These are phyloP conservation scores for Ceratocystis cubensis DNA, from an alignment of 2,329 filamentous ascomycete species.

Conservation along the genomic window DNA sequence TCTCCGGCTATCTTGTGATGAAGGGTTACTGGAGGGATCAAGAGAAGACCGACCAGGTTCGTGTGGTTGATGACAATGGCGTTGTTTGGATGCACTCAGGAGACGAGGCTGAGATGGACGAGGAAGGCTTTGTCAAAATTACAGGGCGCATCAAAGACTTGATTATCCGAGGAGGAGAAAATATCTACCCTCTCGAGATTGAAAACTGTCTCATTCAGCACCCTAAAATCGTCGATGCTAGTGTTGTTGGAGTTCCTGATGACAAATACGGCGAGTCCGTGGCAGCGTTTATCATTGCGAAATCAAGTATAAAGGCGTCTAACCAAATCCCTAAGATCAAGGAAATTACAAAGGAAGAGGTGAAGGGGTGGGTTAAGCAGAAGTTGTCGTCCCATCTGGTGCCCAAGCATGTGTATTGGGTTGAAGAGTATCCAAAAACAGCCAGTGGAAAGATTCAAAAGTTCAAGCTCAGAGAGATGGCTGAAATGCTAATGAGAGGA, in stretches of 20 bases:
- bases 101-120: constrained; percentile 79
- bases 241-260: constrained; percentile 74
- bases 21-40: constrained; percentile 77
- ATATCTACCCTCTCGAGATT: constrained; percentile 86
- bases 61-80: constrained; percentile 32
- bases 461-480: constrained; percentile 66
- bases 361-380: constrained; percentile 59
- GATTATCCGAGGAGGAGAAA: constrained; percentile 90
- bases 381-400: constrained; percentile 63
- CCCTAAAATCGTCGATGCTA: constrained; percentile 57
- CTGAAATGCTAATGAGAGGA: constrained; percentile 27
- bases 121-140: constrained; percentile 71
- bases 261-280: constrained; percentile 76
- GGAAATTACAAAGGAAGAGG: constrained; percentile 32
- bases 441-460: constrained; percentile 96
- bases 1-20: constrained; percentile 80
- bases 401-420: constrained; percentile 82
- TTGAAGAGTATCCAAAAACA: constrained; percentile 79
- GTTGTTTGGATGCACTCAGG: constrained; percentile 81
- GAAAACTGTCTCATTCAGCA: constrained; percentile 77
- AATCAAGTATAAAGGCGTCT: constrained; percentile 24
- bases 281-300: constrained; percentile 63
- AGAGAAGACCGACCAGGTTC: constrained; percentile 54
- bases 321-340: background rate
- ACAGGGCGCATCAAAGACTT: constrained; percentile 89